Evolutionary conservation across 441 rosid species (phyloP).

Genomic region (Pelargonium myrrhifolium): DNA sequence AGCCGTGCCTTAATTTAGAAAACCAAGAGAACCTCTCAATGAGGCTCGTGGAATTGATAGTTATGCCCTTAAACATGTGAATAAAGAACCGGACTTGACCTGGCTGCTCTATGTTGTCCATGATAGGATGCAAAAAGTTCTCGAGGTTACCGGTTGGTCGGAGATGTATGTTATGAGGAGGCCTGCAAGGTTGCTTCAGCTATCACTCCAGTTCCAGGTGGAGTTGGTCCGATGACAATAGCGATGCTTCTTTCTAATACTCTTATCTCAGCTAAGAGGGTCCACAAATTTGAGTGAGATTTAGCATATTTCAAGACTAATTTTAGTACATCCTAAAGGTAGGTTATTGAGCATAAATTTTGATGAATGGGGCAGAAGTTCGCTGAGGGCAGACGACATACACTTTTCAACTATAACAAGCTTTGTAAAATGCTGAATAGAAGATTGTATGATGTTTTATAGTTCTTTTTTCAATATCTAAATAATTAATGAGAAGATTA

Average conservation of each 20-base stretch:
- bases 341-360: too few species aligned
- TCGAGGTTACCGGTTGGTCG: slow-evolving; percentile 61
- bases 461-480: too few species aligned
- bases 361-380: too few species aligned
- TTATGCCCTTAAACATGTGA: background rate
- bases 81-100: background rate
- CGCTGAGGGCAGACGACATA: too few species aligned
- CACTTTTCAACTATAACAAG: too few species aligned
- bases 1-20: background rate
- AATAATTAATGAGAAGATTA: too few species aligned
- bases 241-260: slow-evolving; percentile 86
- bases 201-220: slow-evolving; percentile 81
- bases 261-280: slow-evolving; percentile 54
- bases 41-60: background rate
- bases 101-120: background rate
- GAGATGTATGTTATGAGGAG: slow-evolving; percentile 77
- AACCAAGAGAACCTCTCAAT: background rate
- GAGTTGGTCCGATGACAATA: slow-evolving; percentile 93
- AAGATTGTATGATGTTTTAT: too few species aligned
- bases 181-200: slow-evolving; percentile 71
- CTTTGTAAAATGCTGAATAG: too few species aligned
- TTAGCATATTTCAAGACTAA: too few species aligned
- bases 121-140: slow-evolving; percentile 48
- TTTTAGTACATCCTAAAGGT: too few species aligned
- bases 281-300: slow-evolving; percentile 39